Percentiles rank a stretch among this genome's conserved stretches.
Evolutionary conservation across 106 monocot genomes (phyloP).

Genomic region (Ottelia alismoides): DNA sequence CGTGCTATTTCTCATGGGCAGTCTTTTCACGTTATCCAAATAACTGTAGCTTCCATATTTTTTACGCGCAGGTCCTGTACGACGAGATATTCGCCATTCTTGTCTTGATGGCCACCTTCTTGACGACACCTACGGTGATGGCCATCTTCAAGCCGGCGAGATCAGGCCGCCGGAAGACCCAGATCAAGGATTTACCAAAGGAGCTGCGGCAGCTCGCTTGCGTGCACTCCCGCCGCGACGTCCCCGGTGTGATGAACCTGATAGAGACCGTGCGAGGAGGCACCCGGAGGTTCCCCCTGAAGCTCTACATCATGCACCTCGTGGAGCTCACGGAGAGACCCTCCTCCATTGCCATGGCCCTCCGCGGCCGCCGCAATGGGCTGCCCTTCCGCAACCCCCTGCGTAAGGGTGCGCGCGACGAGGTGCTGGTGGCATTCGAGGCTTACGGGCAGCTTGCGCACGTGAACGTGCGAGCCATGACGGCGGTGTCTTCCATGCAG

Average conservation of each 20-base stretch:
- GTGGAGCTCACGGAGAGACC: slow-evolving; percentile 58
- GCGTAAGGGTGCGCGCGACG: slow-evolving; percentile 10
- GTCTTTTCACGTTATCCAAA: neutral
- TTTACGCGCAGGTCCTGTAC: slow-evolving; percentile 70
- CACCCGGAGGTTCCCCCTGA: slow-evolving; percentile 19
- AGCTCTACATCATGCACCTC: slow-evolving; percentile 56
- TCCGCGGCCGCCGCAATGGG: slow-evolving; percentile 35
- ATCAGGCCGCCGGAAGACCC: too few relatives aligned
- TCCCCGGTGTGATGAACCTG: slow-evolving; percentile 61
- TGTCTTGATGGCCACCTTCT: slow-evolving; percentile 86
- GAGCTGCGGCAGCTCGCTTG: slow-evolving; percentile 75
- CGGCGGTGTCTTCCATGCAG: slow-evolving; percentile 45
- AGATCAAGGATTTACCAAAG: too few relatives aligned
- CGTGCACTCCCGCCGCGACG: slow-evolving; percentile 50
- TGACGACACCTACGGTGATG: slow-evolving; percentile 75
- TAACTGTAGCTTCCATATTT: neutral
- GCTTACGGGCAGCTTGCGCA: slow-evolving; percentile 37
- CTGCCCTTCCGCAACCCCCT: slow-evolving; percentile 33
- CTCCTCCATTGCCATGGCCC: slow-evolving; percentile 40
- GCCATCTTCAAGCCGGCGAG: slow-evolving; percentile 77
- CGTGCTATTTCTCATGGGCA: neutral
- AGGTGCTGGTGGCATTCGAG: slow-evolving; percentile 49
- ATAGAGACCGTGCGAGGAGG: slow-evolving; percentile 69
- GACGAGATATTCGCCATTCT: slow-evolving; percentile 76
- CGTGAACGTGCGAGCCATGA: slow-evolving; percentile 37